Conservation (phyloP, 768 basidiomycete genomes). For the Suillus tomentosus region DNA sequence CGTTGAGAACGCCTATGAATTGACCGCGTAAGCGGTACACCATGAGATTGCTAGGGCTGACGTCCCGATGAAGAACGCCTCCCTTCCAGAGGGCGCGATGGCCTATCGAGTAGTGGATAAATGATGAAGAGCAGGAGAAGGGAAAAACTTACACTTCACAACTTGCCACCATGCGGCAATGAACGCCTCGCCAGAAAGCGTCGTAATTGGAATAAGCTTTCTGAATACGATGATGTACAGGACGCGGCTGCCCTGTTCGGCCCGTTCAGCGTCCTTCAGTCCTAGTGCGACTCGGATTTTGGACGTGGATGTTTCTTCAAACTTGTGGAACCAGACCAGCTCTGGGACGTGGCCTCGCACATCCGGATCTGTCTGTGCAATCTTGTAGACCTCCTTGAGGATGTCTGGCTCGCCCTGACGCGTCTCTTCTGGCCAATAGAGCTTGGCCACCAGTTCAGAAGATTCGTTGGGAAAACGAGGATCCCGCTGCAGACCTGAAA, state of each 20-base stretch:
- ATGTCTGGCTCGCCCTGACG: background rate
- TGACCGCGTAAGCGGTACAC: background rate
- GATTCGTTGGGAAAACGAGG: background rate
- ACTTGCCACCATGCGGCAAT: constrained; percentile 11
- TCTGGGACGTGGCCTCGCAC: background rate
- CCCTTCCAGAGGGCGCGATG: constrained; percentile 11
- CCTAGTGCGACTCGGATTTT: background rate
- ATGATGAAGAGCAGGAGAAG: background rate
- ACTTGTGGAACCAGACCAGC: background rate
- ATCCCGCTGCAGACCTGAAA: background rate
- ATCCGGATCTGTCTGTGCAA: background rate
- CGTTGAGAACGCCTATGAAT: background rate
- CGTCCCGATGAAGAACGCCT: background rate
- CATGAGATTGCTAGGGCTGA: background rate
- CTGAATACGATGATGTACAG: background rate
- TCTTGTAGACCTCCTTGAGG: background rate
- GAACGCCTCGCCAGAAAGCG: background rate
- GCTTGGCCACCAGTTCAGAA: background rate
- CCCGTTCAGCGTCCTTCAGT: background rate
- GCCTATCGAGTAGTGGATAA: background rate
- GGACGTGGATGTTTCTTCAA: background rate
- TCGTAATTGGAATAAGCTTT: background rate
- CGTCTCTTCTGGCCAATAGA: background rate
- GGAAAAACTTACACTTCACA: background rate
- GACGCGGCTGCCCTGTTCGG: background rate